A percentile compares a stretch with the other conserved stretches of the same genome.
phyloP scores from a whole-genome alignment of 495 filamentous ascomycete genomes.

The Podospora australis region DNA sequence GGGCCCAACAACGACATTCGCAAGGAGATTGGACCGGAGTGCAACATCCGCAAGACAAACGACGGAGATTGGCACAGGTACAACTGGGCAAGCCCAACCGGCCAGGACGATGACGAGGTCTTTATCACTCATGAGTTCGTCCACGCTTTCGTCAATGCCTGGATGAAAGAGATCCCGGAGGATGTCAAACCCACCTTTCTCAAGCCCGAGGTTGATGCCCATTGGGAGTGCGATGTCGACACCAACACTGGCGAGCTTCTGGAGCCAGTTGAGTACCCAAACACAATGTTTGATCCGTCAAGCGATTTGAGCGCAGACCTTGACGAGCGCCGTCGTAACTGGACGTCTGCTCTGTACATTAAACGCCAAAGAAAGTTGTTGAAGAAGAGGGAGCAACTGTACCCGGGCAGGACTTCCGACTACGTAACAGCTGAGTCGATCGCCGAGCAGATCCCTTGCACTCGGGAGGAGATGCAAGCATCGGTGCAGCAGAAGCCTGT shows the following conservation, averaged over 20 bases:
- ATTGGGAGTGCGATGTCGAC: constrained; percentile 28
- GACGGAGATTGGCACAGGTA: constrained; percentile 4
- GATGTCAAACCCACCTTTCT: constrained; percentile 10
- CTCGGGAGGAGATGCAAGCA: not conserved
- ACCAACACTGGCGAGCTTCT: constrained; percentile 24
- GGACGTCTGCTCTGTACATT: constrained; percentile 9
- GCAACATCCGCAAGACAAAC: not conserved
- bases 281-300: constrained; percentile 10
- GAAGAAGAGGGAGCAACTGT: not conserved
- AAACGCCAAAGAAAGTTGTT: not conserved
- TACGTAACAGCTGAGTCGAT: not conserved
- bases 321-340: constrained; percentile 16
- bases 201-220: constrained; percentile 2
- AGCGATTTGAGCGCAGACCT: not conserved
- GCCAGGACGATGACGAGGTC: constrained; percentile 6
- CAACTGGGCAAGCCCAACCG: constrained; percentile 2
- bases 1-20: constrained; percentile 13
- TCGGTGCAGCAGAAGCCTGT: too few species aligned
- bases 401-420: not conserved
- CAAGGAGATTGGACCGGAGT: constrained; percentile 11
- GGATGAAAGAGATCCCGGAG: constrained; percentile 7
- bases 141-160: constrained; percentile 5
- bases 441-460: not conserved
- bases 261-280: constrained; percentile 17
- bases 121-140: constrained; percentile 1